Evolutionary conservation across 331 rosid genomes (phyloP), one percentile per base, ranked within the genome.

Genomic region (Pyracantha coccinea): DNA sequence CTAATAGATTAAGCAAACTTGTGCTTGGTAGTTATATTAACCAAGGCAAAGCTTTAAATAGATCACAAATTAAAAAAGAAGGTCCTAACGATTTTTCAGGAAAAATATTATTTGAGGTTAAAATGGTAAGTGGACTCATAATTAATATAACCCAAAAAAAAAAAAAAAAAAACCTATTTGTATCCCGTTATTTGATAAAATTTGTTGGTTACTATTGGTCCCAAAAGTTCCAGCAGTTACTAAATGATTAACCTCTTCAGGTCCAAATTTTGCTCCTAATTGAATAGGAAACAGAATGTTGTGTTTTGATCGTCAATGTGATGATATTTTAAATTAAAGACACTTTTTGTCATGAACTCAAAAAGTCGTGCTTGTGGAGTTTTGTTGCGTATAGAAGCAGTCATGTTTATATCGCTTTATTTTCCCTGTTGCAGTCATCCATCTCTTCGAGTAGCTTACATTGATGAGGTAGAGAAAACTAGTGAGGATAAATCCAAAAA

Each of bases 391-490:
- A 47, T 66, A 28, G 29, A 24, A 68, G 60, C 25, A 53, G 32
- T 60, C 54, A 65, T 71, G 75, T 69, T 75, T 70, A 70, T 70
- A 75, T 67, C 41, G 65, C 72, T 63, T 68, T 65, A 47, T 64
- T 64, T 78, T 77, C 53, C 47, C 59, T 75, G 60, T 75, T 76
- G 75, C 81, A 94, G 99, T 77, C 92, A 94, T 45, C 99, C 97
- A 17, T 86, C 97, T 77, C 97, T 94, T 75, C 92, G 97, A 32
- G 89, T 94, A 69, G 97, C 99, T 78, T 94, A 90, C 75, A 88
- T 94, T 80, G 99, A 94, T 58, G 99, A 92, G 88, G 93, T 92
- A 83, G 99, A 94, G 85, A 96, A 90, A 80, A 75, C 86, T 63
- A 78, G 83, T 71, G 81, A 86, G 82, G 95, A 76, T 78, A 83